Evolutionary conservation across 176 grass and related monocot genomes (phyloP), one percentile per base, ranked within the genome.

Genomic region (Musa acuminata): DNA sequence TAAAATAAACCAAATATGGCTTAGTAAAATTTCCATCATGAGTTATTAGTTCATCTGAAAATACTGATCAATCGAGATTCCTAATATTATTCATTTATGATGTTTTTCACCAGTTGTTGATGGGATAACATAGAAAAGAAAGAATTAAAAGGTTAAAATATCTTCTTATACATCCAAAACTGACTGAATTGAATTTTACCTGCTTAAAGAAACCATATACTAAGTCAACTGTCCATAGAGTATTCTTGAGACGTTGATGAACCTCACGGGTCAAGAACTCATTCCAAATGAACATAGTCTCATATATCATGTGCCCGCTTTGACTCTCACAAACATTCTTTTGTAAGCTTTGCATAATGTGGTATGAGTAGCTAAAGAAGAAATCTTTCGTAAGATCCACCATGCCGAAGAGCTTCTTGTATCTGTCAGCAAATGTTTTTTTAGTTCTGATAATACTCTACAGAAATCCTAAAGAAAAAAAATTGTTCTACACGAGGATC

Each of bases 161-260:
- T 43, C 35, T 43, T 43, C 16, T 16, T 43, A 51, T n/a, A 10
- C 25, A 50, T 70, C 51, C 17, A 9, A 51, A 51, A 50, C 57
- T 60, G n/a, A n/a, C 14, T 65, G 62, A 26, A 26, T 11, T 70
- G 64, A 54, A 4, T 17, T 13, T 25, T 84, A 98, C 94, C 88
- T 98, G 94, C 75, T 85, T 91, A 88, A 98, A 98, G 43, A 98
- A 98, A 8, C 94, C 94, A 84, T 93, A 92, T 21, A 98, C 90
- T 49, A 98, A 83, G 68, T 90, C 79, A 74, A 93, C 86, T 0
- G 94, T 93, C 90, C 90, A 98, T 75, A 85, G 54, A 49, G 78
- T 83, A 86, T 83, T 96, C 82, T 76, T 84, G 8, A 89, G 59
- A 73, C 71, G 62, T 62, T 74, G 81, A 53, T 80, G 87, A 63